Conservation (phyloP, 805 yeast species). For the Wickerhamomyces bisporus region DNA sequence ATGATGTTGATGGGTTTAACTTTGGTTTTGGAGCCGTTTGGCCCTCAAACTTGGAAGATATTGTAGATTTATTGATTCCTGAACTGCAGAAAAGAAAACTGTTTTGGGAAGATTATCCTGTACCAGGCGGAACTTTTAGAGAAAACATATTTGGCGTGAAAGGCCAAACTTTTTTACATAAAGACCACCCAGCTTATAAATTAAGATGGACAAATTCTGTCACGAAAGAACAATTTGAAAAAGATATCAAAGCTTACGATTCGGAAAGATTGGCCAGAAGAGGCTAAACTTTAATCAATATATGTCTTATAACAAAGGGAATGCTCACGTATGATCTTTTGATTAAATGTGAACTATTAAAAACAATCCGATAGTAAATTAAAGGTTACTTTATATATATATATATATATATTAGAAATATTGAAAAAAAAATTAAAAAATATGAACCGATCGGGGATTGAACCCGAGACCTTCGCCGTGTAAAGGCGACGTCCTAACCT, state of each 20-base stretch:
- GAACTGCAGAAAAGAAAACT: neutral
- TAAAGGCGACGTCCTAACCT: slow-evolving; percentile 23
- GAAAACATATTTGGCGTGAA: slow-evolving; percentile 19
- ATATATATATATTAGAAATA: neutral
- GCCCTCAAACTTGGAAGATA: neutral
- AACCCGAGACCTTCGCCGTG: slow-evolving; percentile 24
- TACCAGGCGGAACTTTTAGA: slow-evolving; percentile 37
- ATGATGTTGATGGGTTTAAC: slow-evolving; percentile 7
- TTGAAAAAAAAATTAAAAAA: slow-evolving; percentile 1
- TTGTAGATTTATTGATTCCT: neutral
- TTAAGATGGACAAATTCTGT: slow-evolving; percentile 24
- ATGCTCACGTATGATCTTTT: too few relatives aligned
- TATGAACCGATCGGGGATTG: slow-evolving; percentile 23
- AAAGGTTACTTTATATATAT: too few relatives aligned
- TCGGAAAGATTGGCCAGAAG: too few relatives aligned
- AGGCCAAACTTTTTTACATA: slow-evolving; percentile 6
- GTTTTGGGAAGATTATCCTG: slow-evolving; percentile 1
- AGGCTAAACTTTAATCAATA: too few relatives aligned
- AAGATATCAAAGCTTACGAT: neutral
- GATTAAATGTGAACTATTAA: too few relatives aligned
- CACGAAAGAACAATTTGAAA: slow-evolving; percentile 30
- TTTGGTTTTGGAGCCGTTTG: neutral
- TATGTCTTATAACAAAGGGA: too few relatives aligned
- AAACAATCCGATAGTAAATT: too few relatives aligned
- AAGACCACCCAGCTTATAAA: slow-evolving; percentile 8